These are phyloP conservation scores for Pseudozyma sp. DNA, from an alignment of 1,284 basidiomycete genomes.

Conservation along the genomic window DNA sequence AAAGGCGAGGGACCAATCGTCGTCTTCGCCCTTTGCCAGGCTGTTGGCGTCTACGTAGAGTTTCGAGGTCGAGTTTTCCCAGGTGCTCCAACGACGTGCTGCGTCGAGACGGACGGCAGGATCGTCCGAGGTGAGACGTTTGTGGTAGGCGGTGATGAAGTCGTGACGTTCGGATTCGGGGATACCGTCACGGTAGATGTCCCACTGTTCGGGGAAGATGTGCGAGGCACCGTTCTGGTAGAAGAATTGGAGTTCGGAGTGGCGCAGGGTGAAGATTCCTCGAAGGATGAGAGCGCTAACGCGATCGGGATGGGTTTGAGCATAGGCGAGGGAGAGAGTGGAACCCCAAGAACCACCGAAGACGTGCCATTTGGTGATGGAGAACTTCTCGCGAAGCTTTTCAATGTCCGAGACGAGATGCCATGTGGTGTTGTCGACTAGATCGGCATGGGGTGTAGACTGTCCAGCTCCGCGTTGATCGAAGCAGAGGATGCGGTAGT, in stretches of 20 bases:
- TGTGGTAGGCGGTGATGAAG: conserved; percentile 83
- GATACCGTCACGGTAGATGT: conserved; percentile 79
- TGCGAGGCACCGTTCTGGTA: conserved; percentile 79
- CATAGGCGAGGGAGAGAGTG: conserved; percentile 84
- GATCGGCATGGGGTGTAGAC: conserved; percentile 81
- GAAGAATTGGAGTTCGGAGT: conserved; percentile 87
- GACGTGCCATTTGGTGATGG: conserved; percentile 64
- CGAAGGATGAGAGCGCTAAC: conserved; percentile 85
- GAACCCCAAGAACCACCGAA: conserved; percentile 77
- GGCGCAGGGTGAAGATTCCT: conserved; percentile 88
- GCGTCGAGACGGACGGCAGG: conserved; percentile 77
- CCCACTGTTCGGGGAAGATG: conserved; percentile 64
- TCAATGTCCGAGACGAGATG: conserved; percentile 92
- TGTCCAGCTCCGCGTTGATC: conserved; percentile 78
- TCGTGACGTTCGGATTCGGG: conserved; percentile 82
- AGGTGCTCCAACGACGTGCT: conserved; percentile 80
- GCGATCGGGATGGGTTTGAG: conserved; percentile 83
- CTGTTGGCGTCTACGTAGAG: conserved; percentile 59
- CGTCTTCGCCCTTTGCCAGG: conserved; percentile 53
- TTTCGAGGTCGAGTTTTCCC: conserved; percentile 65
- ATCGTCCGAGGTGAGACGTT: conserved; percentile 81
- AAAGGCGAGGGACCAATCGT: conserved; percentile 73
- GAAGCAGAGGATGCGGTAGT: conserved; percentile 70
- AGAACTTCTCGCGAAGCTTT: conserved; percentile 78
- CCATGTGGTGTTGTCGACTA: conserved; percentile 93